phyloP scores from a whole-genome alignment of 1,284 basidiomycete species.

The Papiliotrema laurentii region DNA sequence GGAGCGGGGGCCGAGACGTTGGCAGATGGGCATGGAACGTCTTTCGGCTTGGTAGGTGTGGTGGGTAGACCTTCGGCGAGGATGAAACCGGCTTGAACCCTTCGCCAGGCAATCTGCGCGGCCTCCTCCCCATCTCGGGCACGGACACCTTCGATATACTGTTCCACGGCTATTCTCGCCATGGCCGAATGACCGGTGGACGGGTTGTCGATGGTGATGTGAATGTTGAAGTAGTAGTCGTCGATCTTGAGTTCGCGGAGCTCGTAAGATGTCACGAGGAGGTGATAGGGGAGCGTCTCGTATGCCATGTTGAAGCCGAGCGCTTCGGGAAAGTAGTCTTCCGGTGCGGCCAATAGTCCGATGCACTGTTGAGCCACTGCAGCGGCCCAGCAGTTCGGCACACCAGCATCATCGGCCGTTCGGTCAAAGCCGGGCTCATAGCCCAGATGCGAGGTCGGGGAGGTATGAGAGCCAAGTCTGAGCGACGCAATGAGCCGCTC shows the following conservation, averaged over 20 bases:
- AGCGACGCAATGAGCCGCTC: conserved; percentile 22
- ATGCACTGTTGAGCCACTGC: conserved; percentile 38
- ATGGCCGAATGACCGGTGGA: conserved; percentile 38
- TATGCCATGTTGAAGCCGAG: conserved; percentile 43
- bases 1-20: background rate
- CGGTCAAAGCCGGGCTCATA: conserved; percentile 22
- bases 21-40: background rate
- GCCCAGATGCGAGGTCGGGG: conserved; percentile 12
- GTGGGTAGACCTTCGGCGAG: conserved; percentile 38
- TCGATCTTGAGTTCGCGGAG: conserved; percentile 35
- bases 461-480: background rate
- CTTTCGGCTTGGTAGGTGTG: conserved; percentile 18
- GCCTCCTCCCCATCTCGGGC: conserved; percentile 21
- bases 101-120: conserved; percentile 26
- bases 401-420: conserved; percentile 17
- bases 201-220: conserved; percentile 40
- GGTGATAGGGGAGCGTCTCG: conserved; percentile 36
- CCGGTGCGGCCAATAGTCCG: conserved; percentile 21
- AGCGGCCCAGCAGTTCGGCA: conserved; percentile 33
- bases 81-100: conserved; percentile 31
- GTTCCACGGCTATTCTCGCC: conserved; percentile 27
- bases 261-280: conserved; percentile 34
- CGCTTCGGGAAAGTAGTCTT: conserved; percentile 35
- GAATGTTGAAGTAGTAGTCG: conserved; percentile 39
- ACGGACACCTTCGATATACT: conserved; percentile 24